Percentiles rank a stretch among this genome's conserved stretches.
Evolutionary conservation across 257 asterid genomes (phyloP).

Genomic region (Lavandula angustifolia): DNA sequence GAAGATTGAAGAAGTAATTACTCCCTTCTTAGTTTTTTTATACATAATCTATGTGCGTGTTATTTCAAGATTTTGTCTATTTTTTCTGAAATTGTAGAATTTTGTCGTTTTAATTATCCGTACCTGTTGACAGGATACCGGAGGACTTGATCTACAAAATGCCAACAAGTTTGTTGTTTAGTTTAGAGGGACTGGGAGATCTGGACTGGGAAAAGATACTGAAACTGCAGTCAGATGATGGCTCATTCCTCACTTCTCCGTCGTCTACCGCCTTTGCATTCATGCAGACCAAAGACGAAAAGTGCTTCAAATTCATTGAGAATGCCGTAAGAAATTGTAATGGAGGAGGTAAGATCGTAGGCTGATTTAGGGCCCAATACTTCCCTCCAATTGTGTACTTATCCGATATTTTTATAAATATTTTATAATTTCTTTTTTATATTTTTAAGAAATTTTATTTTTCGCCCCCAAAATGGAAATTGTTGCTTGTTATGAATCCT

Average conservation of each 20-base stretch:
- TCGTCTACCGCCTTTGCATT: constrained; percentile 52
- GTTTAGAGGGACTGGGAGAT: constrained; percentile 46
- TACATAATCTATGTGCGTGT: too few relatives aligned
- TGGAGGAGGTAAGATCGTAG: constrained; percentile 42
- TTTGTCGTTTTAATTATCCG: too few relatives aligned
- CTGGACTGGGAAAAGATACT: constrained; percentile 53
- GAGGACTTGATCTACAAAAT: constrained; percentile 38
- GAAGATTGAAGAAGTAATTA: background rate
- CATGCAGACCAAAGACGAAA: constrained; percentile 44
- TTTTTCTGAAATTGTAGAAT: too few relatives aligned
- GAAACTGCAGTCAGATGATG: constrained; percentile 40
- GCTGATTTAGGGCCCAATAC: too few relatives aligned
- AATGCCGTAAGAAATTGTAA: constrained; percentile 29
- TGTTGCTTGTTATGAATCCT: too few relatives aligned
- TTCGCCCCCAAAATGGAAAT: too few relatives aligned
- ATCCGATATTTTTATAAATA: too few relatives aligned
- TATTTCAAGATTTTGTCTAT: too few relatives aligned
- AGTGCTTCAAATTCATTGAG: constrained; percentile 39
- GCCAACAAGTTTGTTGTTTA: constrained; percentile 42
- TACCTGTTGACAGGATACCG: constrained; percentile 43
- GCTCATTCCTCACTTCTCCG: constrained; percentile 56
- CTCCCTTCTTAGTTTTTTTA: background rate
- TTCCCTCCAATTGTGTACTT: too few relatives aligned
- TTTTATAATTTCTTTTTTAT: too few relatives aligned
- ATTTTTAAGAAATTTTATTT: too few relatives aligned